Percentiles rank a stretch among this genome's conserved stretches.
These are phyloP conservation scores for Euptelea pleiosperma DNA, from an alignment of 164 flowering plant species.

Conservation along the genomic window DNA sequence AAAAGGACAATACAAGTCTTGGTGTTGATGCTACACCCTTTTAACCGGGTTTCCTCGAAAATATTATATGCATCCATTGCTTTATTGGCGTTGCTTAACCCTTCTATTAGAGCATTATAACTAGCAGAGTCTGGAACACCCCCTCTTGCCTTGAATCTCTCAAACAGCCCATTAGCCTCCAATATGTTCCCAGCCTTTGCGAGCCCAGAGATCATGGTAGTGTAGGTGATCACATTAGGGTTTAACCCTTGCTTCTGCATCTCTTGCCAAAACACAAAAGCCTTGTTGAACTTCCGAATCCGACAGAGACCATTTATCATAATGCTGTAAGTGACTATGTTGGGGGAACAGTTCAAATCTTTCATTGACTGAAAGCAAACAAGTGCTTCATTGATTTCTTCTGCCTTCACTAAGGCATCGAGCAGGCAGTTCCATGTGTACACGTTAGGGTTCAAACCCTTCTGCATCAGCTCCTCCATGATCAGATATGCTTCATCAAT, in stretches of 20 bases:
- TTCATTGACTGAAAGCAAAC: conserved; percentile 86
- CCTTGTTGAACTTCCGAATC: conserved; percentile 81
- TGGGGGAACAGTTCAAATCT: conserved; percentile 68
- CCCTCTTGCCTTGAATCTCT: conserved; percentile 66
- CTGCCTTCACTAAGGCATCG: conserved; percentile 82
- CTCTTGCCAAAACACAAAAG: conserved; percentile 95
- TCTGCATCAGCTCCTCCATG: conserved; percentile 90
- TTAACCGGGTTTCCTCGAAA: conserved; percentile 76
- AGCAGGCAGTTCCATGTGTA: conserved; percentile 94
- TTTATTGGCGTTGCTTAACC: conserved; percentile 58
- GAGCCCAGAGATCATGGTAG: conserved; percentile 87
- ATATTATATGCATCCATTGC: conserved; percentile 67
- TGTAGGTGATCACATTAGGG: conserved; percentile 66
- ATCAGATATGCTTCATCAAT: conserved; percentile 92
- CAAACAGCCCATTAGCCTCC: conserved; percentile 63
- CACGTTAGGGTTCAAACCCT: conserved; percentile 65
- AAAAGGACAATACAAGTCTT: conserved; percentile 73
- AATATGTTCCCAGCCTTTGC: conserved; percentile 75
- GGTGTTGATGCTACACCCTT: conserved; percentile 57
- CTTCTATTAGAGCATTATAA: conserved; percentile 79
- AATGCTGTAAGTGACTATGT: conserved; percentile 64
- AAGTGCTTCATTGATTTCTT: conserved; percentile 82
- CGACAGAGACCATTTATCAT: conserved; percentile 82
- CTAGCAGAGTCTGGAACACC: conserved; percentile 77
- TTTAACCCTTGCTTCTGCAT: conserved; percentile 71